phyloP scores from a whole-genome alignment of 352 stramenopile genomes.

The Phytopythium delawarense region DNA sequence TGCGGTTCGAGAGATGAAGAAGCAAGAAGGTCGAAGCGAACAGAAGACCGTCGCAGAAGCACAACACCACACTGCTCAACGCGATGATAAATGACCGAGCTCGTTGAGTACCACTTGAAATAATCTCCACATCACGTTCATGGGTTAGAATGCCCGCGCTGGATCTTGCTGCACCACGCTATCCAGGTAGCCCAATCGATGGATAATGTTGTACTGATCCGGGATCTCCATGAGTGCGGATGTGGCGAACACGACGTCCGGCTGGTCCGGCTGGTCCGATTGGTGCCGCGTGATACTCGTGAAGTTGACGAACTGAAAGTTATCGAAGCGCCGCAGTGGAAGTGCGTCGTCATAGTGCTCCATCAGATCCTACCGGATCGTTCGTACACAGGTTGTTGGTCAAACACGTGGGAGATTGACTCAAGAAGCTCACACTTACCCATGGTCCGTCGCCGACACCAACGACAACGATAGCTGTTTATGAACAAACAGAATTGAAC shows the following conservation, averaged over 20 bases:
- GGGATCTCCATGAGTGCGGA: constrained; percentile 64
- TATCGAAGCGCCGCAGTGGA: constrained; percentile 57
- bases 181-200: constrained; percentile 26
- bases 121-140: not conserved
- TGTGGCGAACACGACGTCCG: constrained; percentile 45
- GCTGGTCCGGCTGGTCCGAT: constrained; percentile 25
- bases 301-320: constrained; percentile 80
- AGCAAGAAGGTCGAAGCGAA: constrained; percentile 1
- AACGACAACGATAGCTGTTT: constrained; percentile 63
- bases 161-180: not conserved
- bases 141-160: not conserved
- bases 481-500: not conserved
- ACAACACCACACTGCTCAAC: not conserved
- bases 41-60: not conserved
- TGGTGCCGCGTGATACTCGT: constrained; percentile 49
- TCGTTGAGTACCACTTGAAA: too few relatives aligned
- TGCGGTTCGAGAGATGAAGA: constrained; percentile 46
- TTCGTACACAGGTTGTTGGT: not conserved
- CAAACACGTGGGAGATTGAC: not conserved
- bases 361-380: constrained; percentile 40
- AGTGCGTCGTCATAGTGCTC: constrained; percentile 58
- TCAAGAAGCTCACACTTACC: constrained; percentile 17
- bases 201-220: constrained; percentile 56
- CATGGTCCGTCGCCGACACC: constrained; percentile 75
- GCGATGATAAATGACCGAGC: not conserved